A percentile compares a stretch with the other conserved stretches of the same genome.
phyloP scores from a whole-genome alignment of 345 rosid genomes.

The Clarkia xantiana region DNA sequence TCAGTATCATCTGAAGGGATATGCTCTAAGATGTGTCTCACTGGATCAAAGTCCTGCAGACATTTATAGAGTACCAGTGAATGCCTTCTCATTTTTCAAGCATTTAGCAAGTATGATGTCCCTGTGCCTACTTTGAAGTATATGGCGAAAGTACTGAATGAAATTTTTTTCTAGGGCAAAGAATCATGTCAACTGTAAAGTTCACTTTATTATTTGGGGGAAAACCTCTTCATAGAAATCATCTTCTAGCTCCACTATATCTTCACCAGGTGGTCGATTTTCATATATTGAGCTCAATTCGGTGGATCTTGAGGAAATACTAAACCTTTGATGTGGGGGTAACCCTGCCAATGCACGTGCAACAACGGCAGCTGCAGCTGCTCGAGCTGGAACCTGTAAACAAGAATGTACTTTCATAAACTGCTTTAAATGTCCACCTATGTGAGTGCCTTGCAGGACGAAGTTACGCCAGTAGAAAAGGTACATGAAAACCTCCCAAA shows the following conservation, averaged over 20 bases:
- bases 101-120: background rate
- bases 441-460: background rate
- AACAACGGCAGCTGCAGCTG: constrained; percentile 94
- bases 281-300: constrained; percentile 73
- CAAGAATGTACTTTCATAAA: too few relatives aligned
- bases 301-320: constrained; percentile 66
- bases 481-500: too few relatives aligned
- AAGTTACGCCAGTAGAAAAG: background rate
- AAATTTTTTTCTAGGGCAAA: too few relatives aligned
- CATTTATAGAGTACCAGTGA: constrained; percentile 4
- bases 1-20: constrained; percentile 60
- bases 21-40: constrained; percentile 65
- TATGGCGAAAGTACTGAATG: too few relatives aligned
- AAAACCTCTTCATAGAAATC: constrained; percentile 79
- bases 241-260: constrained; percentile 54
- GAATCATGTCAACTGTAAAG: background rate
- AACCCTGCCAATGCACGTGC: constrained; percentile 85
- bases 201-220: background rate
- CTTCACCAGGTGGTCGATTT: constrained; percentile 38
- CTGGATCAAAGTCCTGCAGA: constrained; percentile 81
- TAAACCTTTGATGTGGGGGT: constrained; percentile 64
- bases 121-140: background rate
- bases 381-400: constrained; percentile 86
- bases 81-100: background rate
- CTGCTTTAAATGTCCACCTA: too few relatives aligned